A percentile compares a stretch with the other conserved stretches of the same genome.
phyloP scores from a whole-genome alignment of 2,329 filamentous ascomycete species.

The Penicillium sp. region DNA sequence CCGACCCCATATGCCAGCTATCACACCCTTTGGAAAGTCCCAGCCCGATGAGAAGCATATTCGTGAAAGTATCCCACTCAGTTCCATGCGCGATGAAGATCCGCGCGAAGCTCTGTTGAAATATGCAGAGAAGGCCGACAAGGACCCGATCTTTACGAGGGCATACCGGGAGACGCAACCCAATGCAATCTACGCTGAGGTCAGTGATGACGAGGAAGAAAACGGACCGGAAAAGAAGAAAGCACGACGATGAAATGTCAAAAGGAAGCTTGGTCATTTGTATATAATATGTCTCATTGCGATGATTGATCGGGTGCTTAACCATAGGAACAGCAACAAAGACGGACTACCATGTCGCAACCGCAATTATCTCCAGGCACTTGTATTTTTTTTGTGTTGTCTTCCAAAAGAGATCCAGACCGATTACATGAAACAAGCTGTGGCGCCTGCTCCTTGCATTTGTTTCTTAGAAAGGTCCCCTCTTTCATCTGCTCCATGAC shows the following conservation, averaged over 20 bases:
- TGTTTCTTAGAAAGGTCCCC: constrained; percentile 11
- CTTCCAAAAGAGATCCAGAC: neutral
- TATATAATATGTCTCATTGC: neutral
- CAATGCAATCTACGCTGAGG: constrained; percentile 82
- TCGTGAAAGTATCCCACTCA: constrained; percentile 82
- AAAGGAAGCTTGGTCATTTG: neutral
- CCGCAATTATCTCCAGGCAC: neutral
- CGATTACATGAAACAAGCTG: neutral
- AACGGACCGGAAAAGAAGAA: constrained; percentile 35
- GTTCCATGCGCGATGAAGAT: constrained; percentile 93
- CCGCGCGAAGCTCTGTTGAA: constrained; percentile 90
- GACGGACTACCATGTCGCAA: too few relatives aligned
- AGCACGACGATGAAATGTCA: constrained; percentile 32
- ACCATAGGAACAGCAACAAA: neutral
- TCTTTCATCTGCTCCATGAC: constrained; percentile 18
- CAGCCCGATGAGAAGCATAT: constrained; percentile 90
- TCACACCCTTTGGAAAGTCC: constrained; percentile 87
- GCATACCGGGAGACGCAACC: constrained; percentile 93
- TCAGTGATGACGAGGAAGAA: constrained; percentile 82
- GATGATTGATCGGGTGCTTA: neutral
- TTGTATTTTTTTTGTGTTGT: neutral
- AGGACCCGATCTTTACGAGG: constrained; percentile 90
- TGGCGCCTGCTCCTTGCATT: constrained; percentile 14
- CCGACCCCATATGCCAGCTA: constrained; percentile 77
- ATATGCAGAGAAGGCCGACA: constrained; percentile 90